Conservation (phyloP, 2,329 filamentous ascomycete genomes). For the Ascochyta lentis region DNA sequence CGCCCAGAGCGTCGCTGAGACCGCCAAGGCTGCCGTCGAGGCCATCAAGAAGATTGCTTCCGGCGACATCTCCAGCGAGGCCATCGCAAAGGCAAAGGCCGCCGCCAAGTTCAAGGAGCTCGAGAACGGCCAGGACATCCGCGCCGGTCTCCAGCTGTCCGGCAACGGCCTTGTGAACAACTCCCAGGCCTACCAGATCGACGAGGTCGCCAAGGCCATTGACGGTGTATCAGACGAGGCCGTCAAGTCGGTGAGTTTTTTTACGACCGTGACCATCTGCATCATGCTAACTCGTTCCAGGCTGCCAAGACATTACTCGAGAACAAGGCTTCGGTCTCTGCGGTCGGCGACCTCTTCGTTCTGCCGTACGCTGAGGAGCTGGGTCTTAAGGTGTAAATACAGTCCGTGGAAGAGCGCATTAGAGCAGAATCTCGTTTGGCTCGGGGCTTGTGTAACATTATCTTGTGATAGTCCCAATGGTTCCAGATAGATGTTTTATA, state of each 20-base stretch:
- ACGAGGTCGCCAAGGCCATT: conserved; percentile 77
- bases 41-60: conserved; percentile 80
- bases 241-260: conserved; percentile 77
- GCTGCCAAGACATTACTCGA: conserved; percentile 86
- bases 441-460: conserved; percentile 50
- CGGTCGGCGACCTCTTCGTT: conserved; percentile 88
- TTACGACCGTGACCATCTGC: background rate
- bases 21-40: conserved; percentile 78
- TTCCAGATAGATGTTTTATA: conserved; percentile 50
- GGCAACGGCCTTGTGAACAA: conserved; percentile 83
- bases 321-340: conserved; percentile 85
- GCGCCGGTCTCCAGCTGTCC: conserved; percentile 79
- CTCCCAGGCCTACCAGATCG: conserved; percentile 83
- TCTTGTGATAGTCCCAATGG: conserved; percentile 51
- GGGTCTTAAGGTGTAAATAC: conserved; percentile 87
- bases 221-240: conserved; percentile 83
- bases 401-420: conserved; percentile 26
- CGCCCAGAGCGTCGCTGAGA: conserved; percentile 74
- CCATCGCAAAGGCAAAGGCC: conserved; percentile 88
- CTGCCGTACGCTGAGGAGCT: conserved; percentile 94
- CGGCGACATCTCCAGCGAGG: conserved; percentile 79
- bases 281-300: conserved; percentile 56
- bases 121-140: conserved; percentile 78
- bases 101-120: conserved; percentile 92
- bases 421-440: conserved; percentile 42